phyloP scores from a whole-genome alignment of 1,284 basidiomycete species.

The Sphagnurus paluster region DNA sequence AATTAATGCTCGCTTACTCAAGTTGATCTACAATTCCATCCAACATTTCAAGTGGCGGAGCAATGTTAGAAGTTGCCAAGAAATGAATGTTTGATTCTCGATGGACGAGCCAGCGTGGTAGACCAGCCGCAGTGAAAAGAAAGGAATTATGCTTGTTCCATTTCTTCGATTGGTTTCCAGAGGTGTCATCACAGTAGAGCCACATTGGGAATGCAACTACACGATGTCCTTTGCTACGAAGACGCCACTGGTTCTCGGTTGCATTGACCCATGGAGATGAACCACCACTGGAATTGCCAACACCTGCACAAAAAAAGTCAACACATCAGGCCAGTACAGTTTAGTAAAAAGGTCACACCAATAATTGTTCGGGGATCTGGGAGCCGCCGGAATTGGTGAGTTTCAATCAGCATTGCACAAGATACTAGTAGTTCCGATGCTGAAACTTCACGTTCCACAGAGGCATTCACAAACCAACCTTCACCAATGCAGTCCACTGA shows the following conservation, averaged over 20 bases:
- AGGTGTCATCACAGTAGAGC: conserved; percentile 24
- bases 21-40: conserved; percentile 33
- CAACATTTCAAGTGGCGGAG: conserved; percentile 43
- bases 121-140: conserved; percentile 28
- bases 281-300: too few relatives aligned
- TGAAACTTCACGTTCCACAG: too few relatives aligned
- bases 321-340: too few relatives aligned
- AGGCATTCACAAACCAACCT: too few relatives aligned
- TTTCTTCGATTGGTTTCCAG: conserved; percentile 30
- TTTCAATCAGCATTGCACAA: too few relatives aligned
- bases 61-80: conserved; percentile 39
- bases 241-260: too few relatives aligned
- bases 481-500: not conserved
- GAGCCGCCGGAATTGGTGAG: too few relatives aligned
- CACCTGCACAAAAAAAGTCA: too few relatives aligned
- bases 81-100: conserved; percentile 39
- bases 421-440: too few relatives aligned
- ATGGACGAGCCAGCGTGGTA: conserved; percentile 24
- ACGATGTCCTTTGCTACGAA: conserved; percentile 5
- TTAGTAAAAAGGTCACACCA: too few relatives aligned
- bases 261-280: not conserved
- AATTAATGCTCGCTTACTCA: conserved; percentile 19
- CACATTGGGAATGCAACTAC: conserved; percentile 9
- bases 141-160: conserved; percentile 37
- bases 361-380: too few relatives aligned